Percentiles rank a stretch among this genome's conserved stretches.
Conservation (phyloP, 2,329 filamentous ascomycete species). For the Diplodia mutila region DNA sequence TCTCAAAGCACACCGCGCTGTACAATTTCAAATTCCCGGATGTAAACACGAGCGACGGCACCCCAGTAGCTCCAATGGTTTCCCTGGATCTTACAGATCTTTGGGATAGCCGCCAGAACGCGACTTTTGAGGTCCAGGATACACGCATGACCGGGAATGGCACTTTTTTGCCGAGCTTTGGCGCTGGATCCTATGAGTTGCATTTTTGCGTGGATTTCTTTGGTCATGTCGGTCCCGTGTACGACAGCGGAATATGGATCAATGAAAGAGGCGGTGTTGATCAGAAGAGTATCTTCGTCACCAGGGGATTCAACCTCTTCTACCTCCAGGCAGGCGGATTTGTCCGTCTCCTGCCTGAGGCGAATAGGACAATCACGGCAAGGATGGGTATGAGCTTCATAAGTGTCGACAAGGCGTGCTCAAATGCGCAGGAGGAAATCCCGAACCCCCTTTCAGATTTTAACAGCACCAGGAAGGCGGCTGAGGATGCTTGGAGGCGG, state of each 20-base stretch:
- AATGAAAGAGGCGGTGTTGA: slow-evolving; percentile 56
- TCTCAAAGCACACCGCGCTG: slow-evolving; percentile 61
- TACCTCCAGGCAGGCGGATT: slow-evolving; percentile 42
- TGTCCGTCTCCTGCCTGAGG: slow-evolving; percentile 57
- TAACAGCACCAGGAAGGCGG: slow-evolving; percentile 51
- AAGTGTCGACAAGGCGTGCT: slow-evolving; percentile 66
- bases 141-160: slow-evolving; percentile 62
- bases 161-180: slow-evolving; percentile 64
- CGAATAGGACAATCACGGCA: slow-evolving; percentile 61
- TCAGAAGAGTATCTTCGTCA: slow-evolving; percentile 45
- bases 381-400: slow-evolving; percentile 73
- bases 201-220: slow-evolving; percentile 66
- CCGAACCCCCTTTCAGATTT: slow-evolving; percentile 64
- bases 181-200: slow-evolving; percentile 60
- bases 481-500: slow-evolving; percentile 46
- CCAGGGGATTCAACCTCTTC: slow-evolving; percentile 42
- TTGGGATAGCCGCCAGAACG: slow-evolving; percentile 55
- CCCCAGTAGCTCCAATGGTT: slow-evolving; percentile 57
- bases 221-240: slow-evolving; percentile 52
- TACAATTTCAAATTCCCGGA: slow-evolving; percentile 63
- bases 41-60: slow-evolving; percentile 33
- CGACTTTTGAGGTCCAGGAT: slow-evolving; percentile 54
- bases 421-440: slow-evolving; percentile 70
- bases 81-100: slow-evolving; percentile 65
- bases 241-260: slow-evolving; percentile 62